Percentiles rank a stretch among this genome's conserved stretches.
Evolutionary conservation across 1,139 yeast genomes (phyloP).

Genomic region (Lodderomyces theae): DNA sequence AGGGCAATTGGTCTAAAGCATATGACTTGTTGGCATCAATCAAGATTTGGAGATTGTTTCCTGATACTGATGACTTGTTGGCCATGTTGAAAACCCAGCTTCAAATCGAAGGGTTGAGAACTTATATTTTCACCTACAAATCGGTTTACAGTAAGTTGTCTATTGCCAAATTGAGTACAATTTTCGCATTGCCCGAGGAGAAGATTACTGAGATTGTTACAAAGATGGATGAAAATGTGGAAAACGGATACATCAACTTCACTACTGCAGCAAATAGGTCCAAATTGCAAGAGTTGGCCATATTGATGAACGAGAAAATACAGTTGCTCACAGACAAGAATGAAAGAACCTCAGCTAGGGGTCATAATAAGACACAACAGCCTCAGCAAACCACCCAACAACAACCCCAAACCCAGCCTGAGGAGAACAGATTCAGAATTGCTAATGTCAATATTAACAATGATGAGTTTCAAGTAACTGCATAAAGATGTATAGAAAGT

Average conservation of each 20-base stretch:
- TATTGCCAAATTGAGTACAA: conserved; percentile 58
- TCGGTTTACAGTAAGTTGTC: conserved; percentile 74
- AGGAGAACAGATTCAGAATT: conserved; percentile 44
- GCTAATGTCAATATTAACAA: conserved; percentile 47
- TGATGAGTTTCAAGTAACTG: conserved; percentile 45
- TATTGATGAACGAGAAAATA: conserved; percentile 84
- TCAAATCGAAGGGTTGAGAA: conserved; percentile 86
- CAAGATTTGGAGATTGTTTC: conserved; percentile 86
- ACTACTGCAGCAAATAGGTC: conserved; percentile 77
- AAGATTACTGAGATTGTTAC: conserved; percentile 63
- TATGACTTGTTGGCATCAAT: conserved; percentile 69
- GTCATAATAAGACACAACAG: conserved; percentile 49
- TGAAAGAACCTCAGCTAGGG: conserved; percentile 79
- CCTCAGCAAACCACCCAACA: conserved; percentile 28
- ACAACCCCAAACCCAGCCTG: conserved; percentile 19
- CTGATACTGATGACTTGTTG: conserved; percentile 65
- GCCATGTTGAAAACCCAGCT: conserved; percentile 71
- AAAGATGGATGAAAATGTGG: conserved; percentile 74
- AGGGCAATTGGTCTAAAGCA: conserved; percentile 87
- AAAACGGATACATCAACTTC: conserved; percentile 60
- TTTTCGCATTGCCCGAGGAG: conserved; percentile 61
- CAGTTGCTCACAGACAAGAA: conserved; percentile 78
- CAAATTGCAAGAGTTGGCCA: conserved; percentile 84
- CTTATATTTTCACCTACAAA: conserved; percentile 84
- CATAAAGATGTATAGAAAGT: conserved; percentile 13